Evolutionary conservation across 164 flowering plant genomes (phyloP).

Genomic region (Tetrastigma voinierianum): DNA sequence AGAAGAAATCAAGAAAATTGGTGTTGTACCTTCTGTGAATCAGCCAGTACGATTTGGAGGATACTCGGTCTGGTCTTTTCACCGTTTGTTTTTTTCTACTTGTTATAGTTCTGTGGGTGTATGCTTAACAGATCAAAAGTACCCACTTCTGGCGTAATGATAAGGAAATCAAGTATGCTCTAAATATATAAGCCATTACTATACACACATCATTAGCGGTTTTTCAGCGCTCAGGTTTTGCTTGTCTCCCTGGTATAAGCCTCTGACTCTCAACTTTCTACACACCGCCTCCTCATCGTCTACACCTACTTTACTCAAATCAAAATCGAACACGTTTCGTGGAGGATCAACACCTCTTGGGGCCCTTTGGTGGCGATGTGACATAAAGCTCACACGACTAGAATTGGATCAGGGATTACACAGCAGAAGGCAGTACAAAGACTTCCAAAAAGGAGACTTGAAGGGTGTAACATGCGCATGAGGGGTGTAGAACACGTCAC

Average conservation of each 20-base stretch:
- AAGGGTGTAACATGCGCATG: constrained; percentile 17
- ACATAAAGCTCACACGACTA: too few relatives aligned
- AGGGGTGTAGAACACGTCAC: constrained; percentile 18
- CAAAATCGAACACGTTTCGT: background rate
- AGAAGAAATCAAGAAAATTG: too few relatives aligned
- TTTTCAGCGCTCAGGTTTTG: constrained; percentile 7
- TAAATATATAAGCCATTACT: background rate
- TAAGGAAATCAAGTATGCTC: constrained; percentile 1
- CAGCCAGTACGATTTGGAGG: background rate
- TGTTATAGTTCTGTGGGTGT: background rate
- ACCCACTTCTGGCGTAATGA: constrained; percentile 18
- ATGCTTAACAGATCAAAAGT: constrained; percentile 4
- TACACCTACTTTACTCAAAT: background rate
- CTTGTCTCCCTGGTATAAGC: constrained; percentile 1
- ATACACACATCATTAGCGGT: constrained; percentile 14
- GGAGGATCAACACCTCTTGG: background rate
- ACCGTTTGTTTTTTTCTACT: too few relatives aligned
- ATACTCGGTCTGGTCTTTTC: background rate
- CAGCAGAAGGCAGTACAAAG: too few relatives aligned
- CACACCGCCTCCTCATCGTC: background rate
- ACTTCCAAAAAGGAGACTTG: background rate
- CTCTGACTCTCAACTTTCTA: background rate
- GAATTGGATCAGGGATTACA: too few relatives aligned
- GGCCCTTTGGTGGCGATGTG: too few relatives aligned
- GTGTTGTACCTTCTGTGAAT: background rate